Percentiles rank a stretch among this genome's conserved stretches.
Conservation (phyloP, 345 rosid genomes). For the Dimocarpus longan region DNA sequence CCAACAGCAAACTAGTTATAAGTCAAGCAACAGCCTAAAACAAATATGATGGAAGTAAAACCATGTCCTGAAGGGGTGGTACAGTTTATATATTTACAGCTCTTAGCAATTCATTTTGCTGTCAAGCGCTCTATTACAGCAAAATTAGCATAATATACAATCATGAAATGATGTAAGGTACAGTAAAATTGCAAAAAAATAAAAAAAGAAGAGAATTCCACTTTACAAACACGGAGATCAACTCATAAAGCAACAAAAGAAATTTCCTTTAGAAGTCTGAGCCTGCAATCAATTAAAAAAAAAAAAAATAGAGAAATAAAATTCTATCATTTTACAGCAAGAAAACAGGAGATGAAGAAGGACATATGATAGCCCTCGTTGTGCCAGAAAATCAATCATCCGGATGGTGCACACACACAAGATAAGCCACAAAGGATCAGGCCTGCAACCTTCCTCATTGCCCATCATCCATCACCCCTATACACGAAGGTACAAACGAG, state of each 20-base stretch:
- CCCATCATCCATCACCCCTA: conserved; percentile 1
- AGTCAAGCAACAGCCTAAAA: background rate
- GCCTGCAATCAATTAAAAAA: background rate
- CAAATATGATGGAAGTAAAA: background rate
- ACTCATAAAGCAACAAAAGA: background rate
- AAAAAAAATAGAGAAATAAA: background rate
- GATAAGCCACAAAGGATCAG: background rate
- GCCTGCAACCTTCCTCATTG: background rate
- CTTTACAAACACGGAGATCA: background rate
- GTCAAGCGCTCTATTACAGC: background rate
- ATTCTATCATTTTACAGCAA: background rate
- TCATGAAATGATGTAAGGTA: background rate
- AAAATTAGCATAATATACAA: background rate
- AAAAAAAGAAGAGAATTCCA: background rate
- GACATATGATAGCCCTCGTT: background rate
- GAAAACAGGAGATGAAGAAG: background rate
- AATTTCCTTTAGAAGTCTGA: background rate
- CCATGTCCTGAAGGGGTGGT: background rate
- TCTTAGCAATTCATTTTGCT: background rate
- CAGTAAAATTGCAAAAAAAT: background rate
- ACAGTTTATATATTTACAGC: background rate
- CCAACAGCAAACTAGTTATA: background rate
- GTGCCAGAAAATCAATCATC: background rate
- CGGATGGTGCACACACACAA: background rate
- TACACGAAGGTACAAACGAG: background rate